phyloP scores from a whole-genome alignment of 177 flowering plant genomes.

The Viscum album region DNA sequence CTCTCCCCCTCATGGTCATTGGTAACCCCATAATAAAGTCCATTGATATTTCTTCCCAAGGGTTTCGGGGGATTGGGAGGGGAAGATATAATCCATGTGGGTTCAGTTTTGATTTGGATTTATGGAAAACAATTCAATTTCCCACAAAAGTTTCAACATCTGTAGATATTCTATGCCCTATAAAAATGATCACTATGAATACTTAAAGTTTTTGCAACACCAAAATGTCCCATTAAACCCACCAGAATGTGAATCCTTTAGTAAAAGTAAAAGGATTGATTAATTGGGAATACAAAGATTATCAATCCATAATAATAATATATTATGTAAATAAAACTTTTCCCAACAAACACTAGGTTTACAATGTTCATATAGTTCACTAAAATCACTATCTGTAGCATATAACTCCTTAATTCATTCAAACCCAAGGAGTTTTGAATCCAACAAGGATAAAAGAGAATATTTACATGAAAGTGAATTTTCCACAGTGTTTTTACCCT shows the following conservation, averaged over 20 bases:
- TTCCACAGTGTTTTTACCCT: background rate
- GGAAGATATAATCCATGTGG: background rate
- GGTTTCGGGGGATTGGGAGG: background rate
- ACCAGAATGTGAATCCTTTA: background rate
- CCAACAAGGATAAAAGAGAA: background rate
- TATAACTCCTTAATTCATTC: background rate
- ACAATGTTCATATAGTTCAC: background rate
- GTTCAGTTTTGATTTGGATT: background rate
- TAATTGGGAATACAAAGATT: background rate
- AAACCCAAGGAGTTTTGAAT: background rate
- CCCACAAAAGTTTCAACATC: background rate
- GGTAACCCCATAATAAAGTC: background rate
- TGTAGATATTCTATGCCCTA: background rate
- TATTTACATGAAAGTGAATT: background rate
- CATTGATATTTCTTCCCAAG: background rate
- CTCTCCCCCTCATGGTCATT: background rate
- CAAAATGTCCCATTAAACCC: background rate
- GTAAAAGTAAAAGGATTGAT: background rate
- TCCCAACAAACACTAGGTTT: background rate
- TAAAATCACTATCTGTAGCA: background rate
- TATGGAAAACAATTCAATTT: background rate
- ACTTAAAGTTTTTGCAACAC: background rate
- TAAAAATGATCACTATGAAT: background rate
- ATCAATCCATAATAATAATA: background rate
- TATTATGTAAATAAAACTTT: background rate